Conservation (phyloP, 495 filamentous ascomycete species). For the Aspergillus egyptiacus region DNA sequence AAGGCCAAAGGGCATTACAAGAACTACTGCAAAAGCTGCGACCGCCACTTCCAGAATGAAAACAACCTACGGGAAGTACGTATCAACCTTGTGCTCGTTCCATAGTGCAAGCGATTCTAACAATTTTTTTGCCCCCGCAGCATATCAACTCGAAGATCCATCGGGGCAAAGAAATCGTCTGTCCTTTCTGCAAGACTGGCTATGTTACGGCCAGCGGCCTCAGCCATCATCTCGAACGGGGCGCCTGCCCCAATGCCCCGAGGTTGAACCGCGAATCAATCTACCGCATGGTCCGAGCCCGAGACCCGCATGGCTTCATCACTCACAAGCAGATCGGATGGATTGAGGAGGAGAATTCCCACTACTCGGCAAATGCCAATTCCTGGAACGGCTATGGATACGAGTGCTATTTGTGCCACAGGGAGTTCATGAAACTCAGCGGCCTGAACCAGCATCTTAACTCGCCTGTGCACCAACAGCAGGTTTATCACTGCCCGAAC, state of each 20-base stretch:
- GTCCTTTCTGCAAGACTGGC: constrained; percentile 38
- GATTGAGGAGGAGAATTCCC: constrained; percentile 16
- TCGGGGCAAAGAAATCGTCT: constrained; percentile 26
- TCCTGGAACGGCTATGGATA: constrained; percentile 35
- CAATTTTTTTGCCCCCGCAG: constrained; percentile 17
- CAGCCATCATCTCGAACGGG: constrained; percentile 41
- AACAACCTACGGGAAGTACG: constrained; percentile 36
- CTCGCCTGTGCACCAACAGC: constrained; percentile 36
- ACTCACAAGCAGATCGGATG: constrained; percentile 39
- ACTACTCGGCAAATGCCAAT: constrained; percentile 19
- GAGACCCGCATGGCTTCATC: constrained; percentile 33
- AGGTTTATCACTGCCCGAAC: constrained; percentile 51
- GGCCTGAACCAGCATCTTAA: constrained; percentile 33
- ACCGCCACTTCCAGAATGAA: constrained; percentile 30
- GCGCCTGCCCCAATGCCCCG: constrained; percentile 32
- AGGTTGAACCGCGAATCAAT: constrained; percentile 36
- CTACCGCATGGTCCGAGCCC: constrained; percentile 21
- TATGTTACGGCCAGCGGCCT: constrained; percentile 41
- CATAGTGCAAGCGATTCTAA: not conserved
- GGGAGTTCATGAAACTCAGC: constrained; percentile 18
- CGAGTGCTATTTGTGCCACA: constrained; percentile 45
- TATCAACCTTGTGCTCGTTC: not conserved
- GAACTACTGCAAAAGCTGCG: constrained; percentile 36
- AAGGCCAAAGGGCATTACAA: constrained; percentile 23
- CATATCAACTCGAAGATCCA: constrained; percentile 41